Percentiles rank a stretch among this genome's conserved stretches.
phyloP scores from a whole-genome alignment of 108 stramenopile species.

The Fragilariopsis cylindrus region DNA sequence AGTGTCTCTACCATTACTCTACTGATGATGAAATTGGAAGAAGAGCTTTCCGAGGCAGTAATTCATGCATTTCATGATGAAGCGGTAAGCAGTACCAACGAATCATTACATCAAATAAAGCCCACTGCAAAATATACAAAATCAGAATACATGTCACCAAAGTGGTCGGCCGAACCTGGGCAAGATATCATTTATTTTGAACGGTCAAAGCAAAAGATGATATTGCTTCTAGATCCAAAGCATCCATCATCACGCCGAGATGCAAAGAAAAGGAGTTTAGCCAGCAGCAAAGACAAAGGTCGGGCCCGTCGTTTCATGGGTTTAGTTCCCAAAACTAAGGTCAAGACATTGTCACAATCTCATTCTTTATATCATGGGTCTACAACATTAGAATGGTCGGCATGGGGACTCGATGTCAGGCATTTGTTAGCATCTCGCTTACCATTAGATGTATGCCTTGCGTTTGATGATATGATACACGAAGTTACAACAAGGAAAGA shows the following conservation, averaged over 20 bases:
- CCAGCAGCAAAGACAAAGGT: not conserved
- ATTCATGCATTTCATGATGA: not conserved
- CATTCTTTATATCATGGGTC: conserved; percentile 15
- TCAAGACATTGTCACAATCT: conserved; percentile 3
- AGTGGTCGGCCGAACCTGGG: conserved; percentile 27
- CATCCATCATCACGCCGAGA: conserved; percentile 19
- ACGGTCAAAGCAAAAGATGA: conserved; percentile 45
- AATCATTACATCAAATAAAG: conserved; percentile 8
- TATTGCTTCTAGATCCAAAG: conserved; percentile 53
- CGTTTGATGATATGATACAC: conserved; percentile 77
- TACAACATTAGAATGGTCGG: conserved; percentile 38
- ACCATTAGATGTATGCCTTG: conserved; percentile 61
- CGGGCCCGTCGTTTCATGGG: conserved; percentile 15
- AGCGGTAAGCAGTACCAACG: not conserved
- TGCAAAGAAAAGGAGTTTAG: conserved; percentile 16
- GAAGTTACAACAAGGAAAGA: conserved; percentile 37
- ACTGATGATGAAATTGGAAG: conserved; percentile 12
- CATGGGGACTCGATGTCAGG: conserved; percentile 60
- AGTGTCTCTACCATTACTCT: conserved; percentile 4
- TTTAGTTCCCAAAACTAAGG: conserved; percentile 9
- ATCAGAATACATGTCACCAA: not conserved
- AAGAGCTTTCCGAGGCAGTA: conserved; percentile 17
- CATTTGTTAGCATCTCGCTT: conserved; percentile 63
- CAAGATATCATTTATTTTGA: conserved; percentile 63
- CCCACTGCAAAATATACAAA: conserved; percentile 4